Conservation (phyloP, 2,329 filamentous ascomycete genomes). For the Fusarium caatingaense region DNA sequence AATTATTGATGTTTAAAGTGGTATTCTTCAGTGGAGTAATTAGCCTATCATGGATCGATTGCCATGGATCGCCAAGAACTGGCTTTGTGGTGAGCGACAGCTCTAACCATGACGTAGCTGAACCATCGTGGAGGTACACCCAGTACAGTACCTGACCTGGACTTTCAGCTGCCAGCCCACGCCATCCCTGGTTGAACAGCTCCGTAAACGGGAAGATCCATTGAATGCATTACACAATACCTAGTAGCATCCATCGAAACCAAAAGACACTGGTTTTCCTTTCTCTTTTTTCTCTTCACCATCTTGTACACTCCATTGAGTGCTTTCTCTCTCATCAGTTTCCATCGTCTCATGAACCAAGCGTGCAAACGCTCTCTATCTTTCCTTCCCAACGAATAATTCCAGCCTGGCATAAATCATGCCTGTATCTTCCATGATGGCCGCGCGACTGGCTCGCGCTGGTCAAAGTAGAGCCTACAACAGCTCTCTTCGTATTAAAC, state of each 20-base stretch:
- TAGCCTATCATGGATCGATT: conserved; percentile 25
- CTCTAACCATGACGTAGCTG: conserved; percentile 35
- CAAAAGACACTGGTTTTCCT: neutral
- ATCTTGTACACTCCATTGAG: conserved; percentile 19
- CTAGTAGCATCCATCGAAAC: neutral
- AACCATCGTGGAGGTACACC: conserved; percentile 8
- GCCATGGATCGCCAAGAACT: conserved; percentile 36
- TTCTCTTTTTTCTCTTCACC: conserved; percentile 2
- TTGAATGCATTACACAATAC: conserved; percentile 30
- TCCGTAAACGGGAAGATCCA: conserved; percentile 34
- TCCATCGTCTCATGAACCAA: conserved; percentile 25
- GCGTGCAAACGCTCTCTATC: conserved; percentile 7
- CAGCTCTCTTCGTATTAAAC: conserved; percentile 28
- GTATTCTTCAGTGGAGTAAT: conserved; percentile 24
- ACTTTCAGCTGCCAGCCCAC: conserved; percentile 8
- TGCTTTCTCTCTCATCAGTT: conserved; percentile 8
- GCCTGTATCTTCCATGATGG: conserved; percentile 41
- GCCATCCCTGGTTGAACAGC: conserved; percentile 24
- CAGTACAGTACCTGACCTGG: too few relatives aligned
- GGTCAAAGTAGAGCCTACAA: conserved; percentile 23
- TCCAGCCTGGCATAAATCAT: conserved; percentile 25
- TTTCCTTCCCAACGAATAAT: conserved; percentile 14
- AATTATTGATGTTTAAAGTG: conserved; percentile 11
- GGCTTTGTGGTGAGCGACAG: conserved; percentile 14
- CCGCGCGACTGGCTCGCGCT: conserved; percentile 41